Conservation (phyloP, 495 filamentous ascomycete species). For the Barbatosphaeria neglecta region DNA sequence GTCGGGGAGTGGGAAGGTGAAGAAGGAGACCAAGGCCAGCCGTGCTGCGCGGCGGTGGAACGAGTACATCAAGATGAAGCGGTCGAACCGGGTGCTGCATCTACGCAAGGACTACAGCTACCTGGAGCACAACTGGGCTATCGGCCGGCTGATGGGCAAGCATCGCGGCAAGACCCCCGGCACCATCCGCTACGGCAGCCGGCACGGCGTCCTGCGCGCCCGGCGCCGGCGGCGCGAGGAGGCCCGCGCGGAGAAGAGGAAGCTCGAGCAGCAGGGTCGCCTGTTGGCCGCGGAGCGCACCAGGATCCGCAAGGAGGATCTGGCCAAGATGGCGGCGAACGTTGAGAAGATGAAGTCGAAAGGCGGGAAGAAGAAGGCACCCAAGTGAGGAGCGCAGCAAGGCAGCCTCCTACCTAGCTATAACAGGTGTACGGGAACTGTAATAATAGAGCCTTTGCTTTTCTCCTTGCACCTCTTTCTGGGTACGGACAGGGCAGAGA, state of each 20-base stretch:
- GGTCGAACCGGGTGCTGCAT: slow-evolving; percentile 26
- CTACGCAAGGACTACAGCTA: slow-evolving; percentile 66
- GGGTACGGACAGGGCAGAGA: no score
- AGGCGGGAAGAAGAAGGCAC: not conserved
- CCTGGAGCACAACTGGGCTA: slow-evolving; percentile 73
- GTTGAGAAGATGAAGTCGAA: not conserved
- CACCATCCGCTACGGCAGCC: slow-evolving; percentile 5
- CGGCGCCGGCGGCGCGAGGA: not conserved
- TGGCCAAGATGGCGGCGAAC: not conserved
- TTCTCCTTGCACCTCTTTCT: no score
- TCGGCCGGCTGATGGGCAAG: slow-evolving; percentile 44
- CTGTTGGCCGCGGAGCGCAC: not conserved
- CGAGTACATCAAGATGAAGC: slow-evolving; percentile 10
- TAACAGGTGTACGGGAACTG: not conserved
- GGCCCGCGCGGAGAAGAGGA: not conserved
- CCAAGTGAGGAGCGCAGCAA: not conserved
- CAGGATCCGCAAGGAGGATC: not conserved
- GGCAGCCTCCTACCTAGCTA: no score
- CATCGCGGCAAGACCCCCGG: slow-evolving; percentile 15
- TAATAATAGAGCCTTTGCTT: not conserved
- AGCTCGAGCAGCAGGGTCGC: not conserved
- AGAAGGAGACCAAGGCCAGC: slow-evolving; percentile 21
- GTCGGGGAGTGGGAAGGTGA: slow-evolving; percentile 27
- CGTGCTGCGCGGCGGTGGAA: slow-evolving; percentile 14
- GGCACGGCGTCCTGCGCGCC: slow-evolving; percentile 6